These are phyloP conservation scores for Paramarasmius palmivorus DNA, from an alignment of 1,284 basidiomycete genomes.

Conservation along the genomic window DNA sequence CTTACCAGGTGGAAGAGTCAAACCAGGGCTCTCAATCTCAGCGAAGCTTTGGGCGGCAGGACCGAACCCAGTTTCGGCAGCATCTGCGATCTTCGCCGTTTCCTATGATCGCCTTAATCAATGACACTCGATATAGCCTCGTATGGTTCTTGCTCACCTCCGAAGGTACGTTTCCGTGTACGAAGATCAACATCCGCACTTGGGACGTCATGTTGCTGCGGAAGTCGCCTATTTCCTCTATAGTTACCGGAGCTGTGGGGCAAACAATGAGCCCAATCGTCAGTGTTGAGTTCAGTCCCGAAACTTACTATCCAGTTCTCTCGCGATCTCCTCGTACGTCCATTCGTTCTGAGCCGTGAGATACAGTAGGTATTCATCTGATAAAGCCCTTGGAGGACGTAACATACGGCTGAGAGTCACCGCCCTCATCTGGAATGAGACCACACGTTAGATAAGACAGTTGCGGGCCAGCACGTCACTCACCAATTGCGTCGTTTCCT, in stretches of 20 bases:
- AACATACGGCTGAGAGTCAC: background rate
- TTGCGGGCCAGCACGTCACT: background rate
- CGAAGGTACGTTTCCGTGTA: background rate
- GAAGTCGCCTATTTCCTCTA: background rate
- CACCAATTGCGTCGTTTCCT: slow-evolving; percentile 1
- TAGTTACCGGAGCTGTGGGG: background rate
- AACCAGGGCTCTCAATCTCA: background rate
- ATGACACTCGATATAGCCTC: background rate
- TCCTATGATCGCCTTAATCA: background rate
- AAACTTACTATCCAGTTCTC: background rate
- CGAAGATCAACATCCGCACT: background rate
- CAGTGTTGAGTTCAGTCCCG: no score
- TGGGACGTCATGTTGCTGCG: background rate
- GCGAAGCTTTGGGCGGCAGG: background rate
- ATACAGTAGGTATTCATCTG: background rate
- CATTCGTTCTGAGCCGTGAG: slow-evolving; percentile 1
- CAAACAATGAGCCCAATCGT: background rate
- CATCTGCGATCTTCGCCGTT: background rate
- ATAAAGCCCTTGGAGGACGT: background rate
- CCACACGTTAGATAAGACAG: background rate
- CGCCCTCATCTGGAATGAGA: background rate
- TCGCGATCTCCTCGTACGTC: background rate
- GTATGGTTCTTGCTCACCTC: background rate
- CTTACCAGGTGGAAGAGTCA: slow-evolving; percentile 1
- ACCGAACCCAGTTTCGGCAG: background rate